Base-by-base conservation (phyloP, 306 rosid species). In the Parietaria judaica region DNA sequence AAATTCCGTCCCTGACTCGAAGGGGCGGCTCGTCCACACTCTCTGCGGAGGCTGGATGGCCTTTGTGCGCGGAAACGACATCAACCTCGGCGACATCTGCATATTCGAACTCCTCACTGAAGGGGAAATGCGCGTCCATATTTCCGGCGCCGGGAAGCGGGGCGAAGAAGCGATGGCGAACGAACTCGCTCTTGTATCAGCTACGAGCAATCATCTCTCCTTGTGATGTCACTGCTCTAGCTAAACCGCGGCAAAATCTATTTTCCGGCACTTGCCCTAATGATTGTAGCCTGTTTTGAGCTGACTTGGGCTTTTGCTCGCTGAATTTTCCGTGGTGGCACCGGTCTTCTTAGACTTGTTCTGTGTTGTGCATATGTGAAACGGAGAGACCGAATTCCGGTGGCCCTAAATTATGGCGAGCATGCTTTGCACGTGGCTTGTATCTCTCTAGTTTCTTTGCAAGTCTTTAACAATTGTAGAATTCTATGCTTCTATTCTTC, bases 31-130 rank as follows among this genome's bases (percentile, higher is more conserved):
- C 64, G 80, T 80, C 68, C 90, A 84, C 79, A 90, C 96, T 8
- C 85, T 90, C 68, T 90, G 97, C 39, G 97, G 97, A 54, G 97
- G 97, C 16, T 87, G 97, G 97, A 76, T 84, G 88, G 84, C 97
- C 9, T 90, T 90, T 68, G 97, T 90, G 66, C 95, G 97, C 8
- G 95, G 79, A 55, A 87, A 90, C 63, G 83, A 81, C 69, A 59
- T 87, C 51, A 81, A 87, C 56, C 68, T 85, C 36, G 96, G 96
- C 49, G 97, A 90, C 74, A 68, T 88, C 0, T 87, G 96, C 85
- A 85, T 85, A 36, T 90, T 90, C 49, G 97, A 90, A 79, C 85
- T 90, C 6, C 79, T 90, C 58, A 80, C 73, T 51, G 73, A 78
- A 61, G 70, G 70, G 60, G 90, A 87, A 65, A 77, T 90, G 85